phyloP scores from a whole-genome alignment of 257 asterid genomes.

The Solanum bukasovii region DNA sequence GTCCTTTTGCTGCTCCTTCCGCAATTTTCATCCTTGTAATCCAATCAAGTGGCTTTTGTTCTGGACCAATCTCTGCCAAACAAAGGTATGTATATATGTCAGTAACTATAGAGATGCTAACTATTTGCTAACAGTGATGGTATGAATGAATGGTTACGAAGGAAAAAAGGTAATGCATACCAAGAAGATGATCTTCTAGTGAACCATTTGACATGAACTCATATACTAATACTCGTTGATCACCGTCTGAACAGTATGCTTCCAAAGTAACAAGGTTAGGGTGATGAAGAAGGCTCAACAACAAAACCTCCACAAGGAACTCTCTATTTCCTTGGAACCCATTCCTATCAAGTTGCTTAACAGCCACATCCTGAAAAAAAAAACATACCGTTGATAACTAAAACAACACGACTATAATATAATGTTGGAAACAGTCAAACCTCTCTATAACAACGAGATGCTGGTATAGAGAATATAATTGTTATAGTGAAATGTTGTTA shows the following conservation, averaged over 20 bases:
- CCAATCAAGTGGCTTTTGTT: constrained; percentile 48
- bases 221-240: constrained; percentile 38
- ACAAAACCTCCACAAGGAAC: constrained; percentile 44
- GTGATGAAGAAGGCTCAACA: constrained; percentile 44
- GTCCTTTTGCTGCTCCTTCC: constrained; percentile 68
- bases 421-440: neutral
- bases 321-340: constrained; percentile 62
- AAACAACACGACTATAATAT: neutral
- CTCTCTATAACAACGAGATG: neutral
- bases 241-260: constrained; percentile 55
- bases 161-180: constrained; percentile 12
- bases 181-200: constrained; percentile 67
- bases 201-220: constrained; percentile 62
- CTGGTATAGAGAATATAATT: neutral
- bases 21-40: constrained; percentile 62
- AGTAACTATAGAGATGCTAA: neutral
- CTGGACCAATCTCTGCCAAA: constrained; percentile 31
- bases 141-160: neutral
- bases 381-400: neutral
- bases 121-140: neutral
- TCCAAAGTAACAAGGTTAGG: constrained; percentile 44
- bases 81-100: neutral
- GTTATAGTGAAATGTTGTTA: neutral
- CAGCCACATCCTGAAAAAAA: constrained; percentile 36
- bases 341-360: constrained; percentile 46